Base-by-base conservation (phyloP, 1,284 basidiomycete genomes). In the Mycosarcoma maydis region DNA sequence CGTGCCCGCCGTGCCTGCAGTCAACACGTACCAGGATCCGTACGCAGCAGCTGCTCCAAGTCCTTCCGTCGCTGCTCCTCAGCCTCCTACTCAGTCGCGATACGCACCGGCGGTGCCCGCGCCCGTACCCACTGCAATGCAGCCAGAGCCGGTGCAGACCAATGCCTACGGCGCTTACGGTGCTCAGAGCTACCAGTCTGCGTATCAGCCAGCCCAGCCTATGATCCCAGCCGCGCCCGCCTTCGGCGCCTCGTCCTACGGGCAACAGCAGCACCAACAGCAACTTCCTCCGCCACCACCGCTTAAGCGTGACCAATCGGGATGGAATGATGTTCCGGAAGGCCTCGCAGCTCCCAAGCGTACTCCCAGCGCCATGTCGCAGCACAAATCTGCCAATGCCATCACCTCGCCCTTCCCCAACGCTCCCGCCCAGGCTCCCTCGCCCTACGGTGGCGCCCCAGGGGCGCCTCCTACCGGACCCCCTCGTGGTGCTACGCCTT, bases 361-460 rank as follows among this genome's bases (percentile, higher is more conserved):
- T 19, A 70, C 75, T 11, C 50, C 72, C 10, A 74, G 71, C 34
- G 75, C 75, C 23, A 70, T 74, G 66, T 71, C 70, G 22, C 52
- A 70, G 44, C 55, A 61, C 20, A 73, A 70, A 41, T 45, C 64
- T 10, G 53, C 68, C 26, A 48, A 59, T 6, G 75, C 82, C 1
- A 95, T 97, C 81, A 89, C 89, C 14, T 88, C 91, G 23, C 94
- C 94, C 1, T 96, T 97, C 88, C 91, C 92, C 8, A 92, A 91
- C 72, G 85, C 80, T 44, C 76, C 80, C 20, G 64, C 75, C 22
- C 45, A 70, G 19, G 48, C 69, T 20, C 56, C 67, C 1, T 59
- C 53, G 24, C 67, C 67, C 1, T 70, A 62, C 53, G 61, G 66
- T 17, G 47, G 24, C 22, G 60, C 51, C 22, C 55, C 78, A 7